Evolutionary conservation across 2,329 filamentous ascomycete species (phyloP).

Genomic region (Kalaharituber pfeilii): DNA sequence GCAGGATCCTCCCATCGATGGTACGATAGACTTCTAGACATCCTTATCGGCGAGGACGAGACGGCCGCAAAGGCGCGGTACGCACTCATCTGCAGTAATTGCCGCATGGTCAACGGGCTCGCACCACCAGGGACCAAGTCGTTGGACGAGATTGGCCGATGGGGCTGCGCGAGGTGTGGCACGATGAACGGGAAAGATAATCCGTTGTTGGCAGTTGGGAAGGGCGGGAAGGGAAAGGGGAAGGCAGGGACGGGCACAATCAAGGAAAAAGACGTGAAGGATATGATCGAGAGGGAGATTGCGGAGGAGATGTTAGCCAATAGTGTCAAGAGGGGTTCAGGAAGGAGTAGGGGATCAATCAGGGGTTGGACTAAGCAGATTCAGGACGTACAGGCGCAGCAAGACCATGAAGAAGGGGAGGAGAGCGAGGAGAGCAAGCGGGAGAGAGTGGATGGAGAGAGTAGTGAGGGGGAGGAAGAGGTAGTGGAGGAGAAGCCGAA

Average conservation of each 20-base stretch:
- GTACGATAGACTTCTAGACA: constrained; percentile 89
- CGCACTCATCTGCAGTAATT: constrained; percentile 65
- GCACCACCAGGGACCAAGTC: constrained; percentile 70
- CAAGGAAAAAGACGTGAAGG: not conserved
- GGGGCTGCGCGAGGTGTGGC: constrained; percentile 78
- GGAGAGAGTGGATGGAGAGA: not conserved
- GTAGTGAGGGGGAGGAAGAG: not conserved
- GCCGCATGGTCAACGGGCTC: constrained; percentile 84
- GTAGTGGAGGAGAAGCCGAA: constrained; percentile 50
- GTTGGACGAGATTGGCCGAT: constrained; percentile 63
- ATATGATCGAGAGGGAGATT: constrained; percentile 23
- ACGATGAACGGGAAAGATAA: constrained; percentile 49
- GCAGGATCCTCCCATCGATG: constrained; percentile 39
- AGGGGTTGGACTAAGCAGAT: constrained; percentile 62
- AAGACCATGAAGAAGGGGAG: constrained; percentile 51
- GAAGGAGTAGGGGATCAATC: constrained; percentile 33
- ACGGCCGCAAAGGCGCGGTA: constrained; percentile 80
- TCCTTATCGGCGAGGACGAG: constrained; percentile 87
- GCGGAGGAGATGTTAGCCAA: constrained; percentile 39
- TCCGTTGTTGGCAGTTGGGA: too few relatives aligned
- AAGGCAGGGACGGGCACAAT: not conserved
- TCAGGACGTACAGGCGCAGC: constrained; percentile 40
- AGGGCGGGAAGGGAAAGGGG: not conserved
- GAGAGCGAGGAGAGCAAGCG: constrained; percentile 41
- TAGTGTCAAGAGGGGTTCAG: constrained; percentile 33